phyloP scores from a whole-genome alignment of 129 eudicot species.

The Lonicera japonica region DNA sequence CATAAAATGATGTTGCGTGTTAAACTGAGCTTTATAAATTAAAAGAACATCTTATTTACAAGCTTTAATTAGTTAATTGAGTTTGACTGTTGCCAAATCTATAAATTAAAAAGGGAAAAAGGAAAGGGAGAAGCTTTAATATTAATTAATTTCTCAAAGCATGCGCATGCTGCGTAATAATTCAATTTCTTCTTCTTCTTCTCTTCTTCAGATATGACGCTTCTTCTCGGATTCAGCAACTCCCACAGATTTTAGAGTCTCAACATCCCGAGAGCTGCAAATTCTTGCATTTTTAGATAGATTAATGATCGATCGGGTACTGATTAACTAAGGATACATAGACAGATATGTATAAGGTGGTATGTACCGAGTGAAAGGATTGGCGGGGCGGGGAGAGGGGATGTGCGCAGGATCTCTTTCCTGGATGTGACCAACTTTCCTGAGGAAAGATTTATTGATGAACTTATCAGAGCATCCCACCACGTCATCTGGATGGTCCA shows the following conservation, averaged over 20 bases:
- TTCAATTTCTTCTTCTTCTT: too few relatives aligned
- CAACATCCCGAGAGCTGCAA: background rate
- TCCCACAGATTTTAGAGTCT: background rate
- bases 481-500: constrained; percentile 16
- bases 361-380: background rate
- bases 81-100: too few relatives aligned
- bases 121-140: too few relatives aligned
- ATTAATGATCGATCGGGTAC: background rate
- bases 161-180: too few relatives aligned
- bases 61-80: too few relatives aligned
- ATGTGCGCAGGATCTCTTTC: background rate
- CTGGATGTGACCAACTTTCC: constrained; percentile 31
- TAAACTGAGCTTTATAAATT: too few relatives aligned
- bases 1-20: too few relatives aligned
- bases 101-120: too few relatives aligned
- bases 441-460: constrained; percentile 27
- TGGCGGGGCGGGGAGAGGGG: background rate
- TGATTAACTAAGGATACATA: background rate
- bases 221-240: background rate
- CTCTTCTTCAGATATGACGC: too few relatives aligned
- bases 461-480: constrained; percentile 19
- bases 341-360: background rate
- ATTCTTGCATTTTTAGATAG: too few relatives aligned
- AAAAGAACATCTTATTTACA: too few relatives aligned
- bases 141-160: too few relatives aligned